Evolutionary conservation across 768 basidiomycete genomes (phyloP).

Genomic region (Phylloporus sp.): DNA sequence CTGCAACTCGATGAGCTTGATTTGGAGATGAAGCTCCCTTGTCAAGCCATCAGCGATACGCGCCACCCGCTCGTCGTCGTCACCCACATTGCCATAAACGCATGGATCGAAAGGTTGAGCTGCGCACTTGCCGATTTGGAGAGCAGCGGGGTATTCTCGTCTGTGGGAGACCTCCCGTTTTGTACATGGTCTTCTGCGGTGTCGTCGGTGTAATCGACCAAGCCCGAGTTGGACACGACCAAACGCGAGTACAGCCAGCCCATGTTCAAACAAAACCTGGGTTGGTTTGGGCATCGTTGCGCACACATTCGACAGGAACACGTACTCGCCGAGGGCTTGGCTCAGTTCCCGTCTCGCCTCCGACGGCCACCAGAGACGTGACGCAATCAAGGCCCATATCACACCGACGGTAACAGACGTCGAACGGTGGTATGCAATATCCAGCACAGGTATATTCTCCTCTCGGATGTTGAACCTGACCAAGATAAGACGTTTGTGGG

Average conservation of each 20-base stretch:
- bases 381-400: constrained; percentile 84
- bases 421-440: constrained; percentile 75
- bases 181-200: constrained; percentile 5
- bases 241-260: constrained; percentile 94
- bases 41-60: background rate
- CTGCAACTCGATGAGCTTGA: constrained; percentile 83
- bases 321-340: constrained; percentile 82
- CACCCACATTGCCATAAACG: constrained; percentile 90
- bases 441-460: constrained; percentile 53
- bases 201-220: constrained; percentile 42
- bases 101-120: constrained; percentile 63
- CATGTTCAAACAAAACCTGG: constrained; percentile 86
- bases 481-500: background rate
- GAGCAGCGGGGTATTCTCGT: constrained; percentile 31
- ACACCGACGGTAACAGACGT: constrained; percentile 82
- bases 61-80: background rate
- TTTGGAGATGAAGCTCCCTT: constrained; percentile 95
- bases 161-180: constrained; percentile 8
- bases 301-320: constrained; percentile 8
- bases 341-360: constrained; percentile 88
- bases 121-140: constrained; percentile 38
- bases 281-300: background rate
- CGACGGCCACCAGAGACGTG: constrained; percentile 92
- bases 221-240: constrained; percentile 81
- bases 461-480: constrained; percentile 77